Percentiles rank a stretch among this genome's conserved stretches.
phyloP scores from a whole-genome alignment of 192 early-diverging fungal species.

The Umbelopsis isabellina region DNA sequence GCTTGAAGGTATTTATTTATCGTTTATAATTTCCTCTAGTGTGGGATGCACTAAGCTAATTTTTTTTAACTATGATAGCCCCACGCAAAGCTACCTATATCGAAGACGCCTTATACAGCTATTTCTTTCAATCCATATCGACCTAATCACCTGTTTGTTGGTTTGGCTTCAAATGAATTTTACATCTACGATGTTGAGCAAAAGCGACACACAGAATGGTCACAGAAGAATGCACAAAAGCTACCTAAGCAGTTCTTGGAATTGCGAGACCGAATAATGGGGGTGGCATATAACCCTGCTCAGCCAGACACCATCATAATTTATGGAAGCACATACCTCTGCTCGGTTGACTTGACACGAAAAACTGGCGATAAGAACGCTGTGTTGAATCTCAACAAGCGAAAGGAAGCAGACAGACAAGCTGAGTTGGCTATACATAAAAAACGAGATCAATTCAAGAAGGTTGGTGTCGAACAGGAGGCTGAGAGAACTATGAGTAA shows the following conservation, averaged over 20 bases:
- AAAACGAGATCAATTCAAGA: conserved; percentile 44
- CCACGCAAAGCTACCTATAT: conserved; percentile 66
- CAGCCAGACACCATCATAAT: conserved; percentile 65
- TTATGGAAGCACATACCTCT: conserved; percentile 73
- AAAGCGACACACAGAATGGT: conserved; percentile 83
- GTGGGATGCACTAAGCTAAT: neutral
- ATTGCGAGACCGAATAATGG: conserved; percentile 72
- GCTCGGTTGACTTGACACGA: conserved; percentile 70
- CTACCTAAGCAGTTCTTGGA: conserved; percentile 69
- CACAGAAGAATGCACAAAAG: conserved; percentile 63
- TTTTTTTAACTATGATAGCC: conserved; percentile 48
- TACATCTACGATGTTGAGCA: conserved; percentile 75
- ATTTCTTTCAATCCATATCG: conserved; percentile 67
- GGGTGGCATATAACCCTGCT: conserved; percentile 70
- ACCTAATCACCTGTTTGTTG: conserved; percentile 59
- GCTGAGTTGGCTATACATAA: conserved; percentile 29
- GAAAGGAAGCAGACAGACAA: conserved; percentile 56
- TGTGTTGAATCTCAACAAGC: conserved; percentile 59
- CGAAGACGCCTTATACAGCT: conserved; percentile 62
- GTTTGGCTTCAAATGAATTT: conserved; percentile 70
- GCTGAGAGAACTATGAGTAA: neutral
- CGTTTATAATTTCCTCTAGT: neutral
- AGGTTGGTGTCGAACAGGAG: conserved; percentile 40
- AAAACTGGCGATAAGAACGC: conserved; percentile 58
- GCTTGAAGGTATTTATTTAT: conserved; percentile 57